phyloP scores from a whole-genome alignment of 495 filamentous ascomycete species.

The Annulohypoxylon nitens region DNA sequence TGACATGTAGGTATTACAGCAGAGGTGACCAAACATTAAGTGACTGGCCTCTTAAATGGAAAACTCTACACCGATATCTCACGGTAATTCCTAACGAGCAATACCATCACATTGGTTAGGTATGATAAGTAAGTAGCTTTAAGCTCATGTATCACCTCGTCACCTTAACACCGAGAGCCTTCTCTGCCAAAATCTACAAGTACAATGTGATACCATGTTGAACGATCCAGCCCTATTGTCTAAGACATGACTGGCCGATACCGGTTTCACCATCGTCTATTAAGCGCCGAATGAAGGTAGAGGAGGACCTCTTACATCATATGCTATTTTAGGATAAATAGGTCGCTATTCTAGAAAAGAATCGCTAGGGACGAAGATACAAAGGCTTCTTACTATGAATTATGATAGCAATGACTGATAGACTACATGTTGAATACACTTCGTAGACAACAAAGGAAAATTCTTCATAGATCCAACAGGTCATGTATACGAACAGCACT shows the following conservation, averaged over 20 bases:
- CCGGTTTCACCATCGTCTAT: too few species aligned
- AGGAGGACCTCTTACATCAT: neutral
- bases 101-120: neutral
- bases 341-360: neutral
- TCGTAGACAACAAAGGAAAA: too few species aligned
- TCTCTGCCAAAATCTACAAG: neutral
- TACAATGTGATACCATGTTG: neutral
- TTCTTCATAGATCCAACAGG: too few species aligned
- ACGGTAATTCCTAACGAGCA: neutral
- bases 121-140: neutral
- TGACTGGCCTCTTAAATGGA: neutral
- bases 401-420: neutral
- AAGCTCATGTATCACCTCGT: neutral
- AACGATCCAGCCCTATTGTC: too few species aligned
- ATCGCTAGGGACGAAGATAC: neutral
- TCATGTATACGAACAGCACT: neutral
- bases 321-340: constrained; percentile 5
- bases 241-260: neutral
- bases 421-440: too few species aligned
- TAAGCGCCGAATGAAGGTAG: neutral
- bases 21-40: neutral
- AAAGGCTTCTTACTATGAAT: neutral
- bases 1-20: neutral
- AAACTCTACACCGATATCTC: neutral
- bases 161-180: neutral